Base-by-base conservation (phyloP, 1,284 basidiomycete species). In the Ustilago shanxiensis region DNA sequence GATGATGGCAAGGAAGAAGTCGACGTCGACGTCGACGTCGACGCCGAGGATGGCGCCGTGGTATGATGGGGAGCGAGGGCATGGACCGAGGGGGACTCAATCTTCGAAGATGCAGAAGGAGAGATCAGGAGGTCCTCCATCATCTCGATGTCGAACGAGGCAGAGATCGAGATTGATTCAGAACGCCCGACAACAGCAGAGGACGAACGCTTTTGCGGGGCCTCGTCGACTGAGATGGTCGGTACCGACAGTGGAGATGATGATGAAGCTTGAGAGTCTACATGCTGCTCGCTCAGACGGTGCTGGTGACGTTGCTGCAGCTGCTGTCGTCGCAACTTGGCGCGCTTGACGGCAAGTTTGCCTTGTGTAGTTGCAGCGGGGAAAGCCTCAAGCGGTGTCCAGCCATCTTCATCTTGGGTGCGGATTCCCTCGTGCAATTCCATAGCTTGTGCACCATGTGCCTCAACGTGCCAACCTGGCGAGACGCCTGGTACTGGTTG, bases 401-500 rank as follows among this genome's bases (percentile, higher is more conserved):
- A 79, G 28, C 77, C 77, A n/a, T 72, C 72, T 22, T 79, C 77
- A 45, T 79, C 77, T 22, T 65, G 41, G 57, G 56, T 64, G 7
- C 72, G 72, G 13, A 74, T 44, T 44, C 75, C 75, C 18, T 70
- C 71, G 39, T 77, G 75, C 29, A 77, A 51, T 45, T 73, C 70
- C 75, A 77, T 77, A 50, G 75, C 75, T 37, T 74, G 75, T n/a
- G 54, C 52, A 60, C 75, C 75, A 18, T 66, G 62, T 16, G 75
- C 71, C 44, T 71, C 77, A 11, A 79, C 75, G 22, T 79, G 78
- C 78, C 78, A 79, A 64, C 78, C 78, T 3, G 78, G 78, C n/a
- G 74, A 77, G 1, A 79, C 77, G 10, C 77, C 74, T 20, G 75
- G 71, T 13, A 77, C 67, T 2, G 71, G 52, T 20, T 69, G 70